Percentiles rank a stretch among this genome's conserved stretches.
Conservation (phyloP, 305 asterid genomes). For the Withania somnifera region DNA sequence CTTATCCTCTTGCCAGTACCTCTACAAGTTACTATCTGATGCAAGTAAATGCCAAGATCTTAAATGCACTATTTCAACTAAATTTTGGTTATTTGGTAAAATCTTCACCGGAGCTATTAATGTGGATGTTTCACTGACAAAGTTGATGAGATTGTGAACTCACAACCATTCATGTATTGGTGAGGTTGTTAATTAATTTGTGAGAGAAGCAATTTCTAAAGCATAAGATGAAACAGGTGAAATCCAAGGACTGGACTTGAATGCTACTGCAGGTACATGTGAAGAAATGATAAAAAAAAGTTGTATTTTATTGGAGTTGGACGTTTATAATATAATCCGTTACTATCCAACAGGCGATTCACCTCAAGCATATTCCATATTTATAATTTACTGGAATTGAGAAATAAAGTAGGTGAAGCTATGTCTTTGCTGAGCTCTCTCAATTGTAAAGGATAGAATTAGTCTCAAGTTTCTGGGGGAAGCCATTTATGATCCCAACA, state of each 20-base stretch:
- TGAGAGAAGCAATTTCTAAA: not conserved
- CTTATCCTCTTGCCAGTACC: not conserved
- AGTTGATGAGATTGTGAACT: not conserved
- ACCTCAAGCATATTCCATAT: not conserved
- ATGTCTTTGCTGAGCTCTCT: not conserved
- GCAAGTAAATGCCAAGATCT: not conserved
- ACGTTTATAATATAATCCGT: not conserved
- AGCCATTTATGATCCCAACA: not conserved
- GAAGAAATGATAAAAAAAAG: not conserved
- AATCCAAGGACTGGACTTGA: not conserved
- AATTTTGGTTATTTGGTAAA: not conserved
- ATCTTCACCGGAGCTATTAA: not conserved
- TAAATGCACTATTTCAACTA: not conserved
- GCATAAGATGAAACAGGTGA: not conserved
- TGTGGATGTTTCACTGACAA: not conserved
- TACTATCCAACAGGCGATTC: not conserved
- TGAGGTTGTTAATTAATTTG: not conserved
- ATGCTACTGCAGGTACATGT: not conserved
- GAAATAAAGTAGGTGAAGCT: not conserved
- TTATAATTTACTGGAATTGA: not conserved
- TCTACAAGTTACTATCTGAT: not conserved
- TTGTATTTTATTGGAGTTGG: not conserved
- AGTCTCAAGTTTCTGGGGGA: not conserved
- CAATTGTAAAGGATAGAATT: not conserved
- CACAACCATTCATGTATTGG: not conserved